phyloP scores from a whole-genome alignment of 2,329 filamentous ascomycete species.

The Pyricularia grisea region DNA sequence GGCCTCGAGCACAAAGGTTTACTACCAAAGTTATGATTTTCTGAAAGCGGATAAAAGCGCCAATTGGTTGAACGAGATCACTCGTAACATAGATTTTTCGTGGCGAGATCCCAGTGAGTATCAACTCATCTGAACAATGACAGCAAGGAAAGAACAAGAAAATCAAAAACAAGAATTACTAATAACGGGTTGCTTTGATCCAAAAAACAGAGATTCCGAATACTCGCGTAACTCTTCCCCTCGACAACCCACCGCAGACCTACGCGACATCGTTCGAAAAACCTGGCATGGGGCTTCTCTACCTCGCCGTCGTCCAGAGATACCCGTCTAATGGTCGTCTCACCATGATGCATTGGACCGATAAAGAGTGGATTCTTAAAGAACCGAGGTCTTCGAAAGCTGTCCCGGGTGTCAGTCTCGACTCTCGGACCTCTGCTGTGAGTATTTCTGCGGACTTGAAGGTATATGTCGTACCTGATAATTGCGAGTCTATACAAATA shows the following conservation, averaged over 20 bases:
- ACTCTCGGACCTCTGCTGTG: background rate
- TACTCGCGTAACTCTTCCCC: too few species aligned
- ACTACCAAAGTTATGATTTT: background rate
- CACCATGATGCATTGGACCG: background rate
- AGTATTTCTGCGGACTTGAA: background rate
- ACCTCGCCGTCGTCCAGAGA: background rate
- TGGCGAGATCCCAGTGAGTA: background rate
- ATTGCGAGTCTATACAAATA: background rate
- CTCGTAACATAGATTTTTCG: background rate
- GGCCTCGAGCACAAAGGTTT: background rate
- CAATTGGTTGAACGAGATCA: background rate
- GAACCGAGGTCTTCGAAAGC: background rate
- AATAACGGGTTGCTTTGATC: background rate
- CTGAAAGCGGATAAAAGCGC: too few species aligned
- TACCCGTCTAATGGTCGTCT: background rate
- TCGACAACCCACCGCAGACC: background rate
- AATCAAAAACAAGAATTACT: background rate
- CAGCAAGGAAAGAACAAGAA: too few species aligned
- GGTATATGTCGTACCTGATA: background rate
- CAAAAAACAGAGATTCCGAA: background rate
- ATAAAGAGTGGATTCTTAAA: background rate
- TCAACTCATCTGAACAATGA: background rate
- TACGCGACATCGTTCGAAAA: conserved; percentile 3
- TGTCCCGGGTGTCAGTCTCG: background rate
- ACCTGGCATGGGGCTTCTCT: background rate